phyloP scores from a whole-genome alignment of 352 stramenopile species.

The Thalassiosira livingstoniorum region DNA sequence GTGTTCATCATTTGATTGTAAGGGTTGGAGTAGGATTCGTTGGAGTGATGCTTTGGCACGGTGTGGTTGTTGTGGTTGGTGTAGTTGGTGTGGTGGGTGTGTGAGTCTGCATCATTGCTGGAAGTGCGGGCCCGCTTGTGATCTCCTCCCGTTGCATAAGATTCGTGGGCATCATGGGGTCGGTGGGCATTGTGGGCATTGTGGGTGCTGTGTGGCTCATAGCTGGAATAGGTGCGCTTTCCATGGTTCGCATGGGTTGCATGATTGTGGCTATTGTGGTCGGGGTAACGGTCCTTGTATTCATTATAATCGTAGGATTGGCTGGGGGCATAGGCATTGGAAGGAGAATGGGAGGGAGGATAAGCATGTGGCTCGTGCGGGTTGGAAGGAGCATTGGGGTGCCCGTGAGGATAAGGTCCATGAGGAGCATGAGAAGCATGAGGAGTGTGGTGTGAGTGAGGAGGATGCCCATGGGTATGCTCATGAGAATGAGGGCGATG shows the following conservation, averaged over 20 bases:
- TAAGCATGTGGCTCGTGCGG: conserved; percentile 13
- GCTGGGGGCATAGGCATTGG: not conserved
- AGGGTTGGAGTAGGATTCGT: not conserved
- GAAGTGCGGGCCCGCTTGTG: not conserved
- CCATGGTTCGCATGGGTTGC: no score
- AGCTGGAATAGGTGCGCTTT: conserved; percentile 30
- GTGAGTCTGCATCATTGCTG: not conserved
- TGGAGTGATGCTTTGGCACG: not conserved
- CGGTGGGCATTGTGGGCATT: not conserved
- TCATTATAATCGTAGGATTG: no score
- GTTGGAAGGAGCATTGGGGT: not conserved
- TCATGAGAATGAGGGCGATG: not conserved
- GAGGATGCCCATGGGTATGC: not conserved
- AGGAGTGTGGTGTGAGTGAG: no score
- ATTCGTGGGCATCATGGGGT: not conserved
- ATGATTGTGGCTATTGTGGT: no score
- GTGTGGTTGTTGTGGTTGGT: not conserved
- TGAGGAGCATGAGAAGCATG: conserved; percentile 2
- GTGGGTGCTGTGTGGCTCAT: not conserved
- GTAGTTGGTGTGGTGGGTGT: not conserved
- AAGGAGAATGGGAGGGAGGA: not conserved
- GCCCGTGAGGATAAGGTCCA: no score
- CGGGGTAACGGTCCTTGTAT: no score
- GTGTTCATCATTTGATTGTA: no score
- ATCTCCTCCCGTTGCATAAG: not conserved